Base-by-base conservation (phyloP, 768 basidiomycete genomes). In the Mycena metata region DNA sequence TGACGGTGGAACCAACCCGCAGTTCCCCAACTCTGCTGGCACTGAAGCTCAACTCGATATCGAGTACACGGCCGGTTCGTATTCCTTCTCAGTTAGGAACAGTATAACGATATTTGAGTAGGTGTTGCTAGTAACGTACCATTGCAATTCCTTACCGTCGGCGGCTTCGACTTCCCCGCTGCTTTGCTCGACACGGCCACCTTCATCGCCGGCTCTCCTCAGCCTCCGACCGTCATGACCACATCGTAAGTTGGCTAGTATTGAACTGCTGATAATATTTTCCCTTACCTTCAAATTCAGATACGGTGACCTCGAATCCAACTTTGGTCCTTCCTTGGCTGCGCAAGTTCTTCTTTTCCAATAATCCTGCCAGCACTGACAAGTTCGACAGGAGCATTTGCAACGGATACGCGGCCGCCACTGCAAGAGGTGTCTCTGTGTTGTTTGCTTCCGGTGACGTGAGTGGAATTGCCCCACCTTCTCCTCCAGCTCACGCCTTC, bases 311-410 rank as follows among this genome's bases (percentile, higher is more conserved):
- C 26, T 39, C 30, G 65, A 66, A n/a, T 59, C 56, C 24, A 52
- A 59, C 58, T 67, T 60, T 21, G 66, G 66, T 41, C 30, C 30
- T 80, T 83, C 15, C 39, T 62, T 23, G 75, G 69, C 61, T 83
- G 80, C 66, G 84, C 82, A 19, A 66, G 66, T 6, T 41, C 79
- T 83, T 60, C 78, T 81, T 26, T 86, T 84, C 71, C n/a, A 41
- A 13, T 76, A 75, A 21, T 83, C 86, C 47, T 84, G 81, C 1
- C 73, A 78, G 55, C 79, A 86, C 41, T 80, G 83, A 42, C 81
- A n/a, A 83, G 21, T 85, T 86, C 35, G 83, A 88, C 45, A 64
- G 68, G 2, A 87, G 85, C n/a, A 85, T 86, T 2, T 87, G 86
- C n/a, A 84, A 82, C 69, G 76, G 79, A 26, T 54, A 84, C 52